These are phyloP conservation scores for Colletotrichum endophyticum DNA, from an alignment of 2,329 filamentous ascomycete genomes.

Conservation along the genomic window DNA sequence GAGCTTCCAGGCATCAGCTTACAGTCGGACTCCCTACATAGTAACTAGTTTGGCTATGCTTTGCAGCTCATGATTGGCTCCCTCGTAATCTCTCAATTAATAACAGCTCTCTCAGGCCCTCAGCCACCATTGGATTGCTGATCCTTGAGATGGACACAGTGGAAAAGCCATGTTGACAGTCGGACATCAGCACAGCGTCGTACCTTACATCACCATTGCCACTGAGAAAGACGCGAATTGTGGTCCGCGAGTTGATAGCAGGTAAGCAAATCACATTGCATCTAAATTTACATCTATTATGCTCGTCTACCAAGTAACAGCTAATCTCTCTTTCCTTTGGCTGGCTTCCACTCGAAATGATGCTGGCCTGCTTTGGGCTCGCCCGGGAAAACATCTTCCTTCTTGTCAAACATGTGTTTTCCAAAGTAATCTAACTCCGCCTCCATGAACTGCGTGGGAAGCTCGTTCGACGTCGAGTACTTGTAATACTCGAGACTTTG, in stretches of 20 bases:
- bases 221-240: neutral
- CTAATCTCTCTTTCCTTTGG: slow-evolving; percentile 19
- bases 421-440: slow-evolving; percentile 76
- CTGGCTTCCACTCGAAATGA: slow-evolving; percentile 67
- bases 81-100: neutral
- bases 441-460: slow-evolving; percentile 74
- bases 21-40: neutral
- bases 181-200: neutral
- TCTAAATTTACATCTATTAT: fast-evolving
- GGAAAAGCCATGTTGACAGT: neutral
- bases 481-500: slow-evolving; percentile 72
- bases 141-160: neutral
- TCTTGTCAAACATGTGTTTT: slow-evolving; percentile 67
- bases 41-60: neutral
- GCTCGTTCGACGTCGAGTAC: slow-evolving; percentile 60
- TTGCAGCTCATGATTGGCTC: neutral
- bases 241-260: neutral
- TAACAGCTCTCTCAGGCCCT: neutral
- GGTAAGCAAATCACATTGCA: neutral
- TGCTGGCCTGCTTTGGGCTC: slow-evolving; percentile 57
- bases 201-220: neutral
- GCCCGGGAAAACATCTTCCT: slow-evolving; percentile 43
- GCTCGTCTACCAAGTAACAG: neutral
- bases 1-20: neutral
- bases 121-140: neutral